Evolutionary conservation across 805 yeast genomes (phyloP).

Genomic region (Saccharomyces paradoxus): DNA sequence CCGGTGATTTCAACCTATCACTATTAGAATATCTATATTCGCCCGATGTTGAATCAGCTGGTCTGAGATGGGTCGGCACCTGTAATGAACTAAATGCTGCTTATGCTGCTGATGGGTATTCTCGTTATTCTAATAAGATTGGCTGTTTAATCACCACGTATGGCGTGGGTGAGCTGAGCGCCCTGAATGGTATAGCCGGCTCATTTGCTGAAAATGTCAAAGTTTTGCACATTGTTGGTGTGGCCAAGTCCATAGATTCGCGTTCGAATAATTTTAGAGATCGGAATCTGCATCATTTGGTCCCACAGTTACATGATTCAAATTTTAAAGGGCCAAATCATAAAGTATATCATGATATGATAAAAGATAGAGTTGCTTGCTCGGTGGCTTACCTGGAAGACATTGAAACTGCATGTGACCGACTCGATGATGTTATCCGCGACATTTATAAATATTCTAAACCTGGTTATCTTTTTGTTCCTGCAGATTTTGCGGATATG

Average conservation of each 20-base stretch:
- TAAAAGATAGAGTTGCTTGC: constrained; percentile 47
- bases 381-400: constrained; percentile 43
- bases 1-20: constrained; percentile 67
- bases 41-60: constrained; percentile 11
- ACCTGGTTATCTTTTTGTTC: constrained; percentile 80
- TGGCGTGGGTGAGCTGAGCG: constrained; percentile 87
- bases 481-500: constrained; percentile 55
- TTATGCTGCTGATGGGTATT: constrained; percentile 85
- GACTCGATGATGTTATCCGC: constrained; percentile 60
- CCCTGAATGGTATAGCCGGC: constrained; percentile 75
- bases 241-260: constrained; percentile 10
- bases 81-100: constrained; percentile 89
- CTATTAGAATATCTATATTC: constrained; percentile 61
- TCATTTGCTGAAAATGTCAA: constrained; percentile 78
- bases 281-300: constrained; percentile 49
- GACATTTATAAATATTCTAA: constrained; percentile 48
- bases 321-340: constrained; percentile 52
- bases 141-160: constrained; percentile 61
- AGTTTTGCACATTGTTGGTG: constrained; percentile 75
- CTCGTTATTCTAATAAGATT: constrained; percentile 53
- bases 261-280: constrained; percentile 9
- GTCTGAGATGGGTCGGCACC: constrained; percentile 66
- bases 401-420: constrained; percentile 37
- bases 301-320: constrained; percentile 40
- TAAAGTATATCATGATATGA: constrained; percentile 56